Evolutionary conservation across 495 filamentous ascomycete genomes (phyloP).

Genomic region (Bathelium albidoporum): DNA sequence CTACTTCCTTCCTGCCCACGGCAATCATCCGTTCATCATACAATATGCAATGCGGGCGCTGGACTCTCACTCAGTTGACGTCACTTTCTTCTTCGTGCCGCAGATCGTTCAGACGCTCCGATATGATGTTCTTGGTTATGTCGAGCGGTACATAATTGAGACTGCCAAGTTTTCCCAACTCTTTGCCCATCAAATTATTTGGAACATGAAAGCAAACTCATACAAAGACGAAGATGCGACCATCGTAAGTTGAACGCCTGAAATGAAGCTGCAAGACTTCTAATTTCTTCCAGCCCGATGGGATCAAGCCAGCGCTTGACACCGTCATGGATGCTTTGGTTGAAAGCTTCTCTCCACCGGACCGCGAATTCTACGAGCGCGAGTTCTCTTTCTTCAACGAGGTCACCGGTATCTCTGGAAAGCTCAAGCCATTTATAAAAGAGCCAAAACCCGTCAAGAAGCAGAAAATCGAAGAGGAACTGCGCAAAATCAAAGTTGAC

Average conservation of each 20-base stretch:
- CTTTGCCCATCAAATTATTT: constrained; percentile 98
- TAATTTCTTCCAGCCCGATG: constrained; percentile 58
- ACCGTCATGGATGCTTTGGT: constrained; percentile 78
- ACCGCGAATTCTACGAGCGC: constrained; percentile 80
- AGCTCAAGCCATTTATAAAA: constrained; percentile 88
- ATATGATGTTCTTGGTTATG: constrained; percentile 88
- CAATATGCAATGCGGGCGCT: constrained; percentile 96
- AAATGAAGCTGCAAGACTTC: background rate
- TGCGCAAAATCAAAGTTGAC: constrained; percentile 91
- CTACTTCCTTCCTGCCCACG: constrained; percentile 84
- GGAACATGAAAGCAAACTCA: constrained; percentile 99
- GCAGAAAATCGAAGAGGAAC: constrained; percentile 96
- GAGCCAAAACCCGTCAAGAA: constrained; percentile 93
- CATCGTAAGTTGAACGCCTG: constrained; percentile 49
- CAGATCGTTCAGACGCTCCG: constrained; percentile 96
- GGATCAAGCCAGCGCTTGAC: constrained; percentile 86
- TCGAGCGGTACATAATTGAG: constrained; percentile 92
- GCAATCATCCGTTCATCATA: constrained; percentile 87
- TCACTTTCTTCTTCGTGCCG: constrained; percentile 97
- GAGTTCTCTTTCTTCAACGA: constrained; percentile 98
- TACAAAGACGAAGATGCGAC: constrained; percentile 93
- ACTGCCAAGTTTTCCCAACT: constrained; percentile 91
- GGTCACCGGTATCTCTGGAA: constrained; percentile 89
- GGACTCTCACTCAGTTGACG: constrained; percentile 85
- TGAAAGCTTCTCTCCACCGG: constrained; percentile 63